A percentile compares a stretch with the other conserved stretches of the same genome.
These are phyloP conservation scores for Trifolium fragiferum DNA, from an alignment of 306 rosid species.

Conservation along the genomic window DNA sequence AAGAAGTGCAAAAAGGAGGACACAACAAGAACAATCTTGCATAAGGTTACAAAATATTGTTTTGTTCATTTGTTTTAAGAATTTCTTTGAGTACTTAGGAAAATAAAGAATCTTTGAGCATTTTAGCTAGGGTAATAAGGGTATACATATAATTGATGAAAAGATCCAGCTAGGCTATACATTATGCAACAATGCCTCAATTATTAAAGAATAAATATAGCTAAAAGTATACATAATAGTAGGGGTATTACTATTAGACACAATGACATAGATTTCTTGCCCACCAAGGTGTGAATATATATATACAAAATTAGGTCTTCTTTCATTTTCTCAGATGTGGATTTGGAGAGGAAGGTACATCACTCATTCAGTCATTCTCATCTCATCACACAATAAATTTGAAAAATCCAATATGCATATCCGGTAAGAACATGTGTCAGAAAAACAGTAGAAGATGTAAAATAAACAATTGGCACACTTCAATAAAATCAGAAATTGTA, in stretches of 20 bases:
- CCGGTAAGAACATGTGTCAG: neutral
- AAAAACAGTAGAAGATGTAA: too few species aligned
- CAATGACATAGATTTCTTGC: slow-evolving; percentile 3
- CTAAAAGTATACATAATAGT: neutral
- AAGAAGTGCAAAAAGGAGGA: too few species aligned
- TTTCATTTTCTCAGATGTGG: slow-evolving; percentile 27
- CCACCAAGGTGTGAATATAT: neutral
- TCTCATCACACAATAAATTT: neutral
- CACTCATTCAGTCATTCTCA: neutral
- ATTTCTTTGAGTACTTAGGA: too few species aligned
- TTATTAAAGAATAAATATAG: neutral
- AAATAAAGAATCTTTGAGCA: too few species aligned
- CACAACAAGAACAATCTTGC: too few species aligned
- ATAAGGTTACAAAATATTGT: too few species aligned
- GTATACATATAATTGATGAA: too few species aligned
- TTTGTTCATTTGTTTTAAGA: too few species aligned
- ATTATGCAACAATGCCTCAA: neutral
- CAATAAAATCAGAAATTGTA: too few species aligned
- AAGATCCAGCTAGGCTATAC: too few species aligned
- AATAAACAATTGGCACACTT: too few species aligned
- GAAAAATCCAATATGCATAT: neutral
- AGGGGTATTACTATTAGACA: neutral
- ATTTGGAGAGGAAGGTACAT: neutral
- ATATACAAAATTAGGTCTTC: slow-evolving; percentile 10
- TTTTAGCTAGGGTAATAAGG: too few species aligned